Evolutionary conservation across 441 rosid species (phyloP), one percentile per base, ranked within the genome.

Genomic region (Eruca vesicaria): DNA sequence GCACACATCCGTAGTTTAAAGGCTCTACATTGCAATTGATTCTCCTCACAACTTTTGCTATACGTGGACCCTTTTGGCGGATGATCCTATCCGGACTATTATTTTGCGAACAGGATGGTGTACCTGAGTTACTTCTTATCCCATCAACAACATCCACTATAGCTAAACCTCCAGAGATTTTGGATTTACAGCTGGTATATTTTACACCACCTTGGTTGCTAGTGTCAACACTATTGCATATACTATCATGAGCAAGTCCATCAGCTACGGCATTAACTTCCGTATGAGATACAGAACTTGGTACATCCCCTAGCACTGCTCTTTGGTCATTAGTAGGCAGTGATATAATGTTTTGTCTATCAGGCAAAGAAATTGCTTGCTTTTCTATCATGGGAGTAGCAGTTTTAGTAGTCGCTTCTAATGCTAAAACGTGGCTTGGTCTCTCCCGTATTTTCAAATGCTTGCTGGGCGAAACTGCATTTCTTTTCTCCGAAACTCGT

Each of bases 21-120:
- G 95, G 91, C 86, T 91, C 98, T 69, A 92, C 98, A 78, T 82
- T 92, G 86, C 99, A 92, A 75, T 87, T 96, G 85, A 96, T 94
- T 80, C 99, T 91, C 75, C 99, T 84, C 77, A 94, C 98, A 9
- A 96, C 92, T 93, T 96, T 96, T 11, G 99, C 99, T 80, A 96
- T 92, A 35, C 98, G 98, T 31, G 99, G 99, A 72, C 99, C 99
- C 81, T 90, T 96, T 79, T 90, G 98, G 77, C 98, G 90, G 75
- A 82, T 78, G 82, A 80, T 68, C 74, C 87, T 86, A 71, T 93
- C 98, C 78, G 88, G 76, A 57, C 81, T 78, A 84, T 87, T 96
- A 81, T 81, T 90, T 62, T 89, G 96, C 20, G 89, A 80, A 80
- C 87, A 85, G 76, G 93, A 81, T n/a, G 87, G 83, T 55, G 85